These are phyloP conservation scores for Puccinia coronata DNA, from an alignment of 1,284 basidiomycete species.

Conservation along the genomic window DNA sequence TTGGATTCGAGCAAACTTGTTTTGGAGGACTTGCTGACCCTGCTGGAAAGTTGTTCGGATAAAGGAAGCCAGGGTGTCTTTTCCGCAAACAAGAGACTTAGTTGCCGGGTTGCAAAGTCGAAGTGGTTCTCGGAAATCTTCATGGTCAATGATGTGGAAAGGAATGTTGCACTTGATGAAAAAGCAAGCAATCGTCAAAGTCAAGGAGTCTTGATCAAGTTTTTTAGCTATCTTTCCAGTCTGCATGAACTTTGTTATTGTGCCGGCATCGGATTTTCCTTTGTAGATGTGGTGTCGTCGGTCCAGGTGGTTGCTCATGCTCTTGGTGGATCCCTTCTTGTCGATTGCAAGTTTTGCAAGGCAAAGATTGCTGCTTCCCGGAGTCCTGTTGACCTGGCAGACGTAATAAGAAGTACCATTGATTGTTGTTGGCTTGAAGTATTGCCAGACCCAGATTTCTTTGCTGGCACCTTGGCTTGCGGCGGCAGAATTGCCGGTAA, in stretches of 20 bases:
- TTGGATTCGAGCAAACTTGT: neutral
- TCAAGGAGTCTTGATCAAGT: neutral
- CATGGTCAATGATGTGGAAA: neutral
- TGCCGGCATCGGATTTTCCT: neutral
- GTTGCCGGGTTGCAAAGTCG: constrained; percentile 4
- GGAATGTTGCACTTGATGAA: constrained; percentile 12
- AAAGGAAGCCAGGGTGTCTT: neutral
- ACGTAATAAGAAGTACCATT: no score
- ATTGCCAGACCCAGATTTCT: no score
- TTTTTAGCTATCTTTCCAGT: neutral
- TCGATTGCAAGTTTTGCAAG: neutral
- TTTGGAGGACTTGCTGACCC: neutral
- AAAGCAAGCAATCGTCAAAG: neutral
- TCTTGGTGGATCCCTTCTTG: neutral
- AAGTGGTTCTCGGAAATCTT: neutral
- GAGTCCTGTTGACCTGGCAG: neutral
- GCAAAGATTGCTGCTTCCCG: neutral
- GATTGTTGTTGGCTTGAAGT: no score
- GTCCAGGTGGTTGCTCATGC: neutral
- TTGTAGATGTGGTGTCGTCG: neutral
- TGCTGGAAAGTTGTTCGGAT: neutral
- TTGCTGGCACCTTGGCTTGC: no score
- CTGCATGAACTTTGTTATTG: neutral
- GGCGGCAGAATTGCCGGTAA: no score
- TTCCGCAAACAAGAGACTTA: neutral